Evolutionary conservation across 352 stramenopile species (phyloP), one percentile per base, ranked within the genome.

Genomic region (Phytophthora pini): DNA sequence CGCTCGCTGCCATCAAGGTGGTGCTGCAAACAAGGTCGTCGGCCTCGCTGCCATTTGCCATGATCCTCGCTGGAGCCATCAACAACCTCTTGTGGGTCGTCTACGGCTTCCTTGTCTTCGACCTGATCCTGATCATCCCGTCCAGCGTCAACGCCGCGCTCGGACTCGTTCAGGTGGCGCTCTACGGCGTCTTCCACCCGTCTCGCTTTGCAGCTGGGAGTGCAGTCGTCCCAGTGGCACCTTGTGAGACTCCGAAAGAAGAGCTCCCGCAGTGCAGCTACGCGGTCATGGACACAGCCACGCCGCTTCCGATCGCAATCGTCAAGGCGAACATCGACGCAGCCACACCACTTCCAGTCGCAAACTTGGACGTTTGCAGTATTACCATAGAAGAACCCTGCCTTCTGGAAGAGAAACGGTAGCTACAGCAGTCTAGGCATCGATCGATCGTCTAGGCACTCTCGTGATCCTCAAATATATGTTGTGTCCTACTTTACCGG

Each of bases 11-110:
- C 8, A 82, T 92, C 66, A 79, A 73, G 54, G 54, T 78, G 8
- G 83, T 90, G 13, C 22, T 91, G 46, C 64, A 72, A 38, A 82
- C 74, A 31, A 76, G 77, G 40, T 89, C 80, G 12, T 85, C 78
- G 6, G 73, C 45, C 27, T 92, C 79, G 20, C 77, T 94, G 46
- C 79, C 76, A 24, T 79, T 92, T 45, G 62, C 70, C 1, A 90
- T 94, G 82, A 79, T 87, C 40, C 27, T 84, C 39, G 73, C 82
- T 12, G 85, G 81, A 2, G 48, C 77, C n/a, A 56, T 81, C 52
- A 94, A 92, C 80, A 94, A 92, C 63, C 53, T 72, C 12, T 61
- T 92, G n/a, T 94, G 85, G 85, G 68, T 90, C 43, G 63, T 87
- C 51, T 94, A 92, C 72, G 80, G 78, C 29, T 46, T 68, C 34